Base-by-base conservation (phyloP, 2,329 filamentous ascomycete species). In the Monosporascus sp. region DNA sequence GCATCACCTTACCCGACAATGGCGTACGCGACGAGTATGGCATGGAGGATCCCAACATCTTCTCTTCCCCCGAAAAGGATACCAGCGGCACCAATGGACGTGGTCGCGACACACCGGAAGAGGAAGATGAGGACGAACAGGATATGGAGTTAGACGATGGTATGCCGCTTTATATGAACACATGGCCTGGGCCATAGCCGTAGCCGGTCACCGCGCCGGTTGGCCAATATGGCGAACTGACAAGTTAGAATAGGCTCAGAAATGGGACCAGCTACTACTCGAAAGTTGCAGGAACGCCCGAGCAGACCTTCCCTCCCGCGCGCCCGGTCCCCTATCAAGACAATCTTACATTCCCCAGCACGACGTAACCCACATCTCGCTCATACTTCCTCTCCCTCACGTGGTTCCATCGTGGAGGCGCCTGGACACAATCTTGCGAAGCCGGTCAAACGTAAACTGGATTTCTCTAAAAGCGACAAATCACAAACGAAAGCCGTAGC, bases 11-110 rank as follows among this genome's bases (percentile, higher is more conserved):
- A 34, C 83, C 84, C 63, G 90, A 96, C 64, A 84, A 78, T 51
- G 90, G 90, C 50, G 77, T 85, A 55, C 88, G 90, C 72, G 93
- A 97, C 72, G 91, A 95, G 68, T 79, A 96, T 78, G 94, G 93
- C 70, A 85, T 99, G 76, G 90, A 97, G 68, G 87, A 89, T 37
- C 81, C 96, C 54, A 83, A 84, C 60, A 83, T 97, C 59, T 96
- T 96, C 70, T 97, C 92, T 8, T 96, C 92, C 20, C 91, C 92
- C 15, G 81, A 83, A 59, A 88, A 85, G 63, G 72, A 62, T 14
- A 53, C 62, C 46, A 56, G 63, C 56, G 57, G 62, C 31, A 44
- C 58, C 49, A 62, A 70, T 62, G 56, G 65, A 17, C 63, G 67
- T n/a, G 62, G 65, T 27, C 39, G 53, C 14, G 48, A 36, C 24